Evolutionary conservation across 163 green algal species (phyloP).

Genomic region (Trebouxiophyceae sp.): DNA sequence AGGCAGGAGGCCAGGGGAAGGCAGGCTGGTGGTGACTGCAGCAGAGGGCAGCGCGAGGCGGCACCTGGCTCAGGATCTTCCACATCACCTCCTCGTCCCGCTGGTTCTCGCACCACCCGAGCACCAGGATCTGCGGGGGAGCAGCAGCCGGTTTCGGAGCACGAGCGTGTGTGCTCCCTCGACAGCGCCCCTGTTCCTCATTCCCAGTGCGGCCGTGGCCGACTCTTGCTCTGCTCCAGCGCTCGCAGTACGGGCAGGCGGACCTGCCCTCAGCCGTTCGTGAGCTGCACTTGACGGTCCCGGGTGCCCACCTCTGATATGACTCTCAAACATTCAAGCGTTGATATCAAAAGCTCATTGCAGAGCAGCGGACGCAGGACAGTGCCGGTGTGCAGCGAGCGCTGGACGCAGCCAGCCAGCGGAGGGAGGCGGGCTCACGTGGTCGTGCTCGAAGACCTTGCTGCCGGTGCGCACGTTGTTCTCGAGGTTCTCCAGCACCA

Average conservation of each 20-base stretch:
- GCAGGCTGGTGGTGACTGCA: too few species aligned
- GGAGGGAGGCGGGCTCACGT: too few species aligned
- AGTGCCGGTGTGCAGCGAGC: too few species aligned
- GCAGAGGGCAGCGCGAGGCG: too few species aligned
- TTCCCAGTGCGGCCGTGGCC: constrained; percentile 18
- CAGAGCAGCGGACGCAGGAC: too few species aligned
- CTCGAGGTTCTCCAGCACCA: constrained; percentile 12
- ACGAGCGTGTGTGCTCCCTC: background rate
- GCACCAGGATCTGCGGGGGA: constrained; percentile 21
- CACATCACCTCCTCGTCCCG: constrained; percentile 21
- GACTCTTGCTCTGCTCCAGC: constrained; percentile 15
- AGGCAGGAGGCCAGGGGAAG: too few species aligned
- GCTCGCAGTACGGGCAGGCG: constrained; percentile 21
- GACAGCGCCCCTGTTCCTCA: constrained; percentile 15
- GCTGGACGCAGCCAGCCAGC: too few species aligned
- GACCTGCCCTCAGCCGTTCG: too few species aligned
- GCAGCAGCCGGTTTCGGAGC: constrained; percentile 2
- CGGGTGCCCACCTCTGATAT: too few species aligned
- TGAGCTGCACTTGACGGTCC: too few species aligned
- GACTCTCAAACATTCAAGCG: too few species aligned
- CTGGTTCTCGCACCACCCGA: constrained; percentile 22
- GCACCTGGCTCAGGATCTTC: constrained; percentile 26
- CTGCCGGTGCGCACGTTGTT: constrained; percentile 16
- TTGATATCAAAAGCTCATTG: too few species aligned
- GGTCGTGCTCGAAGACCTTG: constrained; percentile 17